phyloP scores from a whole-genome alignment of 768 basidiomycete genomes.

The Glaciozyma martinii region DNA sequence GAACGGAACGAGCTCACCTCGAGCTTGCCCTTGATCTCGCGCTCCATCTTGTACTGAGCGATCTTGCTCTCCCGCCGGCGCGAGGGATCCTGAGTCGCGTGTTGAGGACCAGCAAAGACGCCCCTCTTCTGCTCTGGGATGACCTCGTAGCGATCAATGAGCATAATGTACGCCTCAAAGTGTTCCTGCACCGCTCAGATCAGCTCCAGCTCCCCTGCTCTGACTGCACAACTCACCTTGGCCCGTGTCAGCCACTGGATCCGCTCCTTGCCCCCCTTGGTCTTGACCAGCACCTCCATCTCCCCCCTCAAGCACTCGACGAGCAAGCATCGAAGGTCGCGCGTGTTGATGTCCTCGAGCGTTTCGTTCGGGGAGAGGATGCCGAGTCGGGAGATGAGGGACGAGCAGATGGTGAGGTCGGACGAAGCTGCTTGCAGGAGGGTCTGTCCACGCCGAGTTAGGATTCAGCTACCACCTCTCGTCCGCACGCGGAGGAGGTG shows the following conservation, averaged over 20 bases:
- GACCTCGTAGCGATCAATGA: conserved; percentile 54
- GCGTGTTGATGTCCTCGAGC: conserved; percentile 70
- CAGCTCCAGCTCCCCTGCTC: background rate
- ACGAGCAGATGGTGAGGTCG: conserved; percentile 51
- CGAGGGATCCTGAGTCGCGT: conserved; percentile 51
- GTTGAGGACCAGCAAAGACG: conserved; percentile 9
- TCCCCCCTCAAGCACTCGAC: conserved; percentile 63
- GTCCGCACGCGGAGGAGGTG: background rate
- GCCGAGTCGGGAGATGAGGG: conserved; percentile 53
- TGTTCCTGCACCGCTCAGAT: conserved; percentile 3
- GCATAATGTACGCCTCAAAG: conserved; percentile 29
- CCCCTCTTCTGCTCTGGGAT: conserved; percentile 54
- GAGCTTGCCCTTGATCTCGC: conserved; percentile 53
- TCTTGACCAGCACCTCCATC: conserved; percentile 53
- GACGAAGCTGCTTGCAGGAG: conserved; percentile 50
- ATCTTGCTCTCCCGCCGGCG: conserved; percentile 80
- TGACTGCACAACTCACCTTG: conserved; percentile 48
- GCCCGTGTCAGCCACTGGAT: conserved; percentile 50
- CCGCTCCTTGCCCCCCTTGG: conserved; percentile 53
- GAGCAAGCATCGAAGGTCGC: conserved; percentile 63
- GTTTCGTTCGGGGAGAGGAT: conserved; percentile 78
- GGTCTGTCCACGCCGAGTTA: conserved; percentile 44
- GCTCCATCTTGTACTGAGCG: conserved; percentile 73
- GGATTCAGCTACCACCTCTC: background rate
- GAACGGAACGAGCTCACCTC: conserved; percentile 47